phyloP scores from a whole-genome alignment of 257 asterid species.

The Rubia yunnanensis region DNA sequence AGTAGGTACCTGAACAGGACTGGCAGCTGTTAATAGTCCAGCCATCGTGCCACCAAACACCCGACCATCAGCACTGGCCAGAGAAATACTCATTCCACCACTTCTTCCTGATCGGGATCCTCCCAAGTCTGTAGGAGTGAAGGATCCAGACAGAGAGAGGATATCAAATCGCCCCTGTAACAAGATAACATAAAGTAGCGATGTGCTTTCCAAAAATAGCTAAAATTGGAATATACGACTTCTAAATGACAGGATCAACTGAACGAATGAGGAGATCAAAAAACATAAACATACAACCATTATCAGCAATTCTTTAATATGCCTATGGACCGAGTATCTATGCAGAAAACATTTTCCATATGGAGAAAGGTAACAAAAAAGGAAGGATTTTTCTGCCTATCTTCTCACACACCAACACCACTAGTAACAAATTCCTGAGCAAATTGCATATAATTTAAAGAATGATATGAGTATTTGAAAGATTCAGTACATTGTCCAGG shows the following conservation, averaged over 20 bases:
- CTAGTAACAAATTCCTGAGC: not conserved
- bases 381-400: not conserved
- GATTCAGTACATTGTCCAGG: not conserved
- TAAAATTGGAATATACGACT: not conserved
- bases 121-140: constrained; percentile 53
- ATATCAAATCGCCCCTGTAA: constrained; percentile 63
- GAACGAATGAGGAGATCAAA: not conserved
- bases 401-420: not conserved
- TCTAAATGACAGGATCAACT: not conserved
- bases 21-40: constrained; percentile 66
- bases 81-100: constrained; percentile 61
- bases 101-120: constrained; percentile 44
- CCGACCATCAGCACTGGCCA: constrained; percentile 84
- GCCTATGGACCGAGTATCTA: too few species aligned
- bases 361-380: not conserved
- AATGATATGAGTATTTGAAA: not conserved
- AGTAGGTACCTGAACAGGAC: constrained; percentile 52
- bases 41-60: constrained; percentile 76
- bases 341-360: not conserved
- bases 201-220: not conserved
- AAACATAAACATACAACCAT: not conserved
- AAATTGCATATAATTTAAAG: not conserved
- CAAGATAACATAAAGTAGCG: not conserved
- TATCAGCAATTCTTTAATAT: not conserved
- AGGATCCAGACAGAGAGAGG: constrained; percentile 64